Evolutionary conservation across 805 yeast genomes (phyloP), one percentile per base, ranked within the genome.

Genomic region (Pichia sporocuriosa): DNA sequence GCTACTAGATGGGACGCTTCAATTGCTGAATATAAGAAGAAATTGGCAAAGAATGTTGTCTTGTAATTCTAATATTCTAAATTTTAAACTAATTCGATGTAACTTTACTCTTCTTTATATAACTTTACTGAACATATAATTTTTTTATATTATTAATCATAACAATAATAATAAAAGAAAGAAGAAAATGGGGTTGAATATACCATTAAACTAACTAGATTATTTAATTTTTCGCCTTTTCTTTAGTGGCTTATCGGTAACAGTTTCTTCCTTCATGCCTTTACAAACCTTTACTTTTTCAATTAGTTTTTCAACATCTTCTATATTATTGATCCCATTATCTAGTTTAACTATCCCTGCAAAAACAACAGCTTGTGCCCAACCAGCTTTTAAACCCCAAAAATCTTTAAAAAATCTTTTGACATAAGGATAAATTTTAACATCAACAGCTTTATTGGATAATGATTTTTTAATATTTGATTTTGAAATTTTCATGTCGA

Each of bases 301-400:
- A 3, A 34, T 19, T 15, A 39, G 34, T 21, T 43, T 37, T 7
- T 34, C 36, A 21, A 41, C 40, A 13, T 39, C 48, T 13, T 35
- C 38, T 4, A 28, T 20, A 22, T 37, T 50, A 45, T 78, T 79
- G 15, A 78, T 61, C 1, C 93, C 93, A 53, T 79, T 81, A 42
- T 84, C 74, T 43, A 85, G 68, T 37, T 65, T 63, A 42, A 89
- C 69, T 55, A 88, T 96, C 6, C 88, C 73, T 0, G 97, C 82
- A 62, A 89, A 89, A 43, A 89, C 67, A 10, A 90, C 87, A n/a
- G 90, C 83, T 55, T 90, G 98, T 0, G 97, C 97, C 98, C 98
- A 93, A 0, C 98, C 98, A 2, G 98, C 97, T 57, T 83, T 84
- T 1, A 74, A 75, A 0, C 96, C 97, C 90, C 96, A 93, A 33